A percentile compares a stretch with the other conserved stretches of the same genome.
Conservation (phyloP, 2,329 filamentous ascomycete genomes). For the Pestalotiopsis sp. region DNA sequence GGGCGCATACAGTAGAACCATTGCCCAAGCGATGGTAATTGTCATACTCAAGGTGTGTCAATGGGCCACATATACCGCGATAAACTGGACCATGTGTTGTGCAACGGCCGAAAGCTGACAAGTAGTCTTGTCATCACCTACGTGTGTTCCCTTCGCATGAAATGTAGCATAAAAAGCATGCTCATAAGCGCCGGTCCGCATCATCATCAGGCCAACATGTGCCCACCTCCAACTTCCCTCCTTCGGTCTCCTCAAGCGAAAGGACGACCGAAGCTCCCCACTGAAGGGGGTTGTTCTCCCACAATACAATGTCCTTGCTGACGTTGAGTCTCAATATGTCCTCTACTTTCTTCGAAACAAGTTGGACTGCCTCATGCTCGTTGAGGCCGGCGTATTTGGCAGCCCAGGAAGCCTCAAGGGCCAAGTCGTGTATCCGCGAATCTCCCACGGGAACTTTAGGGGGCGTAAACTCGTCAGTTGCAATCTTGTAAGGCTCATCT, state of each 20-base stretch:
- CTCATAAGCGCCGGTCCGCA: neutral
- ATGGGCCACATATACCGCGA: no score
- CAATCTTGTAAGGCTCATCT: neutral
- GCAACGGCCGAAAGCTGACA: no score
- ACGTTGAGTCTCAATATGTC: conserved; percentile 38
- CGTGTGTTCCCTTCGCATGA: no score
- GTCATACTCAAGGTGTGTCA: no score
- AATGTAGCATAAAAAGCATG: neutral
- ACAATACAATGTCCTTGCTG: conserved; percentile 41
- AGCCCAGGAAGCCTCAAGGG: conserved; percentile 40
- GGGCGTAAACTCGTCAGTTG: neutral
- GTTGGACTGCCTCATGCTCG: conserved; percentile 33
- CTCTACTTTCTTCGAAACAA: conserved; percentile 43
- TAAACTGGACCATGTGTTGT: no score
- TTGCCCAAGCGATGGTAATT: no score
- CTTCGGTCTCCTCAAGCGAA: conserved; percentile 31
- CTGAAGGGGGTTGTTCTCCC: conserved; percentile 42
- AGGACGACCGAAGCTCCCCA: conserved; percentile 40
- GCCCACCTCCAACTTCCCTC: conserved; percentile 29
- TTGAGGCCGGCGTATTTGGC: conserved; percentile 40
- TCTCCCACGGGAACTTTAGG: conserved; percentile 29
- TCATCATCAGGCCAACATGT: conserved; percentile 34
- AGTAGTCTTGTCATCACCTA: no score
- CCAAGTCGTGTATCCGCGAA: conserved; percentile 39
- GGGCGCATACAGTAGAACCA: no score